Evolutionary conservation across 192 early-diverging fungal species (phyloP).

Genomic region (Irineochytrium annulatum): DNA sequence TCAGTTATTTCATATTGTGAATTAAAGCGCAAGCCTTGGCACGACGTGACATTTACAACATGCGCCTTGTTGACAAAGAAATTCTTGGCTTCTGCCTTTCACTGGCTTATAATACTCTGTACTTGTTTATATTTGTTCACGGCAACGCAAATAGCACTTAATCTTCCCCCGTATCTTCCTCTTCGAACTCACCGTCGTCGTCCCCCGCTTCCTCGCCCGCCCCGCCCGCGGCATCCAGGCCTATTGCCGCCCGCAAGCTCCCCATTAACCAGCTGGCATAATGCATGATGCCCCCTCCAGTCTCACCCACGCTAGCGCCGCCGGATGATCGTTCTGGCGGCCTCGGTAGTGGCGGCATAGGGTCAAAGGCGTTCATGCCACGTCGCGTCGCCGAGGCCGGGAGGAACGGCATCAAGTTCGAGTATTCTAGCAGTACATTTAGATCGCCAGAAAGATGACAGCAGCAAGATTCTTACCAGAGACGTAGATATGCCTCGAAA

Average conservation of each 20-base stretch:
- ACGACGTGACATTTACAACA: too few relatives aligned
- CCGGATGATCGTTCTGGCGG: not conserved
- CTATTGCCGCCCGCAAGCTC: not conserved
- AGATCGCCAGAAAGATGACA: too few relatives aligned
- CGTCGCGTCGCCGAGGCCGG: not conserved
- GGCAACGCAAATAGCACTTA: too few relatives aligned
- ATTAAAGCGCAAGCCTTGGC: too few relatives aligned
- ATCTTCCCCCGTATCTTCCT: not conserved
- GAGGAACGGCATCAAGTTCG: not conserved
- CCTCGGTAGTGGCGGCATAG: not conserved
- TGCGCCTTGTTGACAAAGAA: too few relatives aligned
- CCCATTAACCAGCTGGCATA: not conserved
- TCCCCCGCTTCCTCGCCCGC: not conserved
- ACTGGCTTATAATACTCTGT: too few relatives aligned
- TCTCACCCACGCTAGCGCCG: not conserved
- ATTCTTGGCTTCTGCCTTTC: too few relatives aligned
- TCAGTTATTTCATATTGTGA: too few relatives aligned
- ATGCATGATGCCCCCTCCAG: not conserved
- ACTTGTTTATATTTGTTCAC: too few relatives aligned
- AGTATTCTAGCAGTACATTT: not conserved
- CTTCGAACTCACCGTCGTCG: not conserved
- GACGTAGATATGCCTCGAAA: slow-evolving; percentile 44
- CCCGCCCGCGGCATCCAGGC: not conserved
- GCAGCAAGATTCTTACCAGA: too few relatives aligned
- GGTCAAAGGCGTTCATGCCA: slow-evolving; percentile 4